phyloP scores from a whole-genome alignment of 2,329 filamentous ascomycete species.

The Colletotrichum tabaci region DNA sequence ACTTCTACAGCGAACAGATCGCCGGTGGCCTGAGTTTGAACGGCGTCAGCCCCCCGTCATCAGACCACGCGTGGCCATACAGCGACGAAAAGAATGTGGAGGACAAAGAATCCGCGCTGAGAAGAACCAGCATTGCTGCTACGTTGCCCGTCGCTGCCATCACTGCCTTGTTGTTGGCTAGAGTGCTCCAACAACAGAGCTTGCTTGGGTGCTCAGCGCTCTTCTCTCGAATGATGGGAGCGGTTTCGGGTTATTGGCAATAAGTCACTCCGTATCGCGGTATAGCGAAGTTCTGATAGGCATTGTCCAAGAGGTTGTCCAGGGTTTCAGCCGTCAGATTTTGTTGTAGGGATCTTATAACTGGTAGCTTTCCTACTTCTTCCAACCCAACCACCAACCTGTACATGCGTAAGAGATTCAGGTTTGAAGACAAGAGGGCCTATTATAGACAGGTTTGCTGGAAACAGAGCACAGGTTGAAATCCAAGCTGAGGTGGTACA shows the following conservation, averaged over 20 bases:
- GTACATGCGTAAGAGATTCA: not conserved
- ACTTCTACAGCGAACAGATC: constrained; percentile 33
- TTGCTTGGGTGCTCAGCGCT: not conserved
- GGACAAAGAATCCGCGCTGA: not conserved
- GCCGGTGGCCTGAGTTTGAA: constrained; percentile 11
- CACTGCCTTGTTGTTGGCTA: constrained; percentile 24
- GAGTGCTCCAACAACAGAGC: constrained; percentile 3
- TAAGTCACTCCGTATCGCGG: not conserved
- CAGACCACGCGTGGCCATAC: constrained; percentile 32
- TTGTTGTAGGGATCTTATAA: not conserved
- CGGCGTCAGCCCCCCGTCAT: constrained; percentile 7
- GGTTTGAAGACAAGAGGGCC: not conserved
- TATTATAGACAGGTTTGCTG: no score
- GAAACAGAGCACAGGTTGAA: no score
- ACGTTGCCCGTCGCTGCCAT: constrained; percentile 25
- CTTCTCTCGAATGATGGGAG: constrained; percentile 16
- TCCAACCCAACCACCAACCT: not conserved
- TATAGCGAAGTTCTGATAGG: not conserved
- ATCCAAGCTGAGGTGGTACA: not conserved
- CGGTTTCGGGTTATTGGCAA: constrained; percentile 14
- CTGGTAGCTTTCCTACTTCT: not conserved
- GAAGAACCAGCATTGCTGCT: not conserved
- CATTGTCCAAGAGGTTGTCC: no score
- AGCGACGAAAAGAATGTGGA: constrained; percentile 22
- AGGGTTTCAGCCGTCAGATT: not conserved